phyloP scores from a whole-genome alignment of 805 yeast genomes.

The Saccharomycopsis malanga region DNA sequence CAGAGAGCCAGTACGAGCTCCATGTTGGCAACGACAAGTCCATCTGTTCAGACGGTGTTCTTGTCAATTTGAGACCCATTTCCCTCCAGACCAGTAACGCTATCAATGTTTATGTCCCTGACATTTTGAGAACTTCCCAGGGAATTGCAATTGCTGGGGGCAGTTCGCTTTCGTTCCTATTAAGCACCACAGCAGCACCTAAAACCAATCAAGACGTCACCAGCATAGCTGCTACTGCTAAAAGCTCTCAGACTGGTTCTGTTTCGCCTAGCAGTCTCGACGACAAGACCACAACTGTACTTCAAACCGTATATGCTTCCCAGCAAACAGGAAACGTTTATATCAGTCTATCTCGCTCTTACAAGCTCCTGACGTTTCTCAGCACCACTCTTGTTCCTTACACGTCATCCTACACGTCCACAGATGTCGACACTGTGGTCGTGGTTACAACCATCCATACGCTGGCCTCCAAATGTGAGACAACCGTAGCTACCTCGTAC shows the following conservation, averaged over 20 bases:
- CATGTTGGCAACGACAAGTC: conserved; percentile 16
- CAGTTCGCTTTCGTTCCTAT: conserved; percentile 8
- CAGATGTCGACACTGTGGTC: conserved; percentile 12
- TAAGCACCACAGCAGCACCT: neutral
- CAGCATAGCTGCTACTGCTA: neutral
- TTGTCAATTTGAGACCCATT: conserved; percentile 18
- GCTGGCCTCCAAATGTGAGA: conserved; percentile 2
- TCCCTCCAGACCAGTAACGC: conserved; percentile 5
- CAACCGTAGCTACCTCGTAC: conserved; percentile 14
- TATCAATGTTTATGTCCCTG: conserved; percentile 11
- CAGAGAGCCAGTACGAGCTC: conserved; percentile 1
- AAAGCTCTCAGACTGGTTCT: neutral
- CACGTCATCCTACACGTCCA: conserved; percentile 12
- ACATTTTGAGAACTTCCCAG: conserved; percentile 15
- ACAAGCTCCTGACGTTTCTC: conserved; percentile 10
- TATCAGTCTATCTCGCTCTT: conserved; percentile 9
- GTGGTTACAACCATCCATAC: conserved; percentile 15
- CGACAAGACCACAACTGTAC: conserved; percentile 5
- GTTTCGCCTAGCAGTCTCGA: neutral
- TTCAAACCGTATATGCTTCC: neutral
- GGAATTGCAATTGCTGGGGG: conserved; percentile 17
- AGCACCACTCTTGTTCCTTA: conserved; percentile 17
- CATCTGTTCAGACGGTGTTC: conserved; percentile 9
- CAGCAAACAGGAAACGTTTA: neutral
- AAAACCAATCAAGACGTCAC: conserved; percentile 1